Evolutionary conservation across 345 rosid genomes (phyloP).

Genomic region (Garcia nutans): DNA sequence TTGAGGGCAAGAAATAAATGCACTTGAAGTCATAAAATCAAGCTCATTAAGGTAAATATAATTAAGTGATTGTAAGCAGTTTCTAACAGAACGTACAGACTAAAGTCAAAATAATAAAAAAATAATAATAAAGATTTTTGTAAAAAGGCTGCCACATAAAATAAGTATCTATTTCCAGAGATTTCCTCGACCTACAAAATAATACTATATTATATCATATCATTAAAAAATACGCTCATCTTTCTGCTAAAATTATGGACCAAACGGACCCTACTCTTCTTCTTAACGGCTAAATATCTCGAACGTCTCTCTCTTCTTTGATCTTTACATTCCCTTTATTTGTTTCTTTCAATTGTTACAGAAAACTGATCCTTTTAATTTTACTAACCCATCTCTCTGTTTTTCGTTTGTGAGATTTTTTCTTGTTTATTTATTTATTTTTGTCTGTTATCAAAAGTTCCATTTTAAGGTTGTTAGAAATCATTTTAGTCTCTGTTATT

Average conservation of each 20-base stretch:
- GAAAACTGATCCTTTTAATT: not conserved
- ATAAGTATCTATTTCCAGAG: not conserved
- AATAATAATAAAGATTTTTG: not conserved
- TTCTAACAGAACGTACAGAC: no score
- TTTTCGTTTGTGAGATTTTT: not conserved
- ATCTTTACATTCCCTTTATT: not conserved
- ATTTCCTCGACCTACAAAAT: not conserved
- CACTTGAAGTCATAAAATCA: not conserved
- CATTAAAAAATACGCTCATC: not conserved
- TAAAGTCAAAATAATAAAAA: not conserved
- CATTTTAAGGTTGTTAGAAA: not conserved
- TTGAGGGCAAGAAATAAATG: not conserved
- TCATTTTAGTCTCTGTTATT: not conserved
- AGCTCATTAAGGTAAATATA: not conserved
- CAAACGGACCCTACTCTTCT: not conserved
- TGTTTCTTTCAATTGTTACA: not conserved
- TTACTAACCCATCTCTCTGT: not conserved
- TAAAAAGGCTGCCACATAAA: not conserved
- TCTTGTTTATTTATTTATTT: not conserved
- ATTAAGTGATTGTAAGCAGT: not conserved
- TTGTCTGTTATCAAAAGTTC: not conserved
- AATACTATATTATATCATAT: no score
- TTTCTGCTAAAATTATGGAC: not conserved
- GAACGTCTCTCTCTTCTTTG: not conserved
- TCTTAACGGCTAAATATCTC: not conserved